Base-by-base conservation (phyloP, 2,329 filamentous ascomycete genomes). In the Alternaria sp. region DNA sequence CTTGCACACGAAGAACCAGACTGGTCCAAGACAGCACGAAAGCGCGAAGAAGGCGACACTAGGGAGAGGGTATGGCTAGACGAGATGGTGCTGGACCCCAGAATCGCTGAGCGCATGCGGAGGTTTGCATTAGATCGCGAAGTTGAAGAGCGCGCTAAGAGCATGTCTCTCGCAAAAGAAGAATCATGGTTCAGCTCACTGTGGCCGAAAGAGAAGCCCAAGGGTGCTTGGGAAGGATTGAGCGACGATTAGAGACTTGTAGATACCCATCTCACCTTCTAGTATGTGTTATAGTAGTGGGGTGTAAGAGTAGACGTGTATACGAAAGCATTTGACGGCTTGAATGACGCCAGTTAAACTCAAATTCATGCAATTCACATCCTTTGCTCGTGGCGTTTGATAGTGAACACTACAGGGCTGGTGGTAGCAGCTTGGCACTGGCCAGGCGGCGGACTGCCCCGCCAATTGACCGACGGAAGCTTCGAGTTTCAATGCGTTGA, bases 21-120 rank as follows among this genome's bases (percentile, higher is more conserved):
- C 77, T 97, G 93, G 93, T 89, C 91, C 79, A 97, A 96, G 81
- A 89, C 86, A n/a, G 87, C 90, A 6, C 89, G 87, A 81, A 75
- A 86, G 75, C 76, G 82, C 74, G 80, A 86, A 77, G 71, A 82
- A 74, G 83, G 86, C 56, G 81, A 81, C 62, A 83, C 83, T 59
- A 80, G 81, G 43, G 83, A 85, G 59, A 88, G 87, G 71, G 89
- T 94, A 54, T 97, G 93, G 92, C 80, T 91, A 9, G 88, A 90
- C 57, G 87, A 89, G 11, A 83, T 97, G 56, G 89, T 91, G 3
- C 77, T 97, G 10, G 94, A 99, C 77, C 82, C 88, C 12, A 87
- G 94, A 40, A 89, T 97, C 65, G 87, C 87, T 6, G 85, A 86
- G 73, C 89, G 93, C 57, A 97, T 98, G 95, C 86, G 91, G 60